phyloP scores from a whole-genome alignment of 768 basidiomycete species.

The Pisolithus tinctorius region DNA sequence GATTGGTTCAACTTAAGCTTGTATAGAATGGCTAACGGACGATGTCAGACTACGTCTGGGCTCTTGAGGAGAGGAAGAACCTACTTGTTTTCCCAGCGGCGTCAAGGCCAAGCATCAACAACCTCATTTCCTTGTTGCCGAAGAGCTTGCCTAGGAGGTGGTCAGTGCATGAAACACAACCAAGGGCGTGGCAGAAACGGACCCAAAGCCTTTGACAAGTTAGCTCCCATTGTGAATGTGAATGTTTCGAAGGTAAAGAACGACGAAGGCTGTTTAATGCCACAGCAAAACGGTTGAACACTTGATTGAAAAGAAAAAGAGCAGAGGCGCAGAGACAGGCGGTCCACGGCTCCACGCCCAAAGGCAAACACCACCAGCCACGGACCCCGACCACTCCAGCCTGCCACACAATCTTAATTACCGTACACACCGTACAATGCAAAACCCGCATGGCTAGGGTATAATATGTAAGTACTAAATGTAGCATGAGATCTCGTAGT shows the following conservation, averaged over 20 bases:
- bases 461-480: no score
- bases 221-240: slow-evolving; percentile 64
- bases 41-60: background rate
- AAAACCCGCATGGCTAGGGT: background rate
- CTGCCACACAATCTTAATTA: no score
- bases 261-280: slow-evolving; percentile 40
- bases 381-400: slow-evolving; percentile 25
- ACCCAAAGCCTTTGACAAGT: slow-evolving; percentile 82
- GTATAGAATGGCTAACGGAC: slow-evolving; percentile 84
- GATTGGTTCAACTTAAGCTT: slow-evolving; percentile 99
- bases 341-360: background rate
- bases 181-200: slow-evolving; percentile 16
- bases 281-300: slow-evolving; percentile 17
- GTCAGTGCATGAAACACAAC: slow-evolving; percentile 1
- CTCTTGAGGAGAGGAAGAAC: slow-evolving; percentile 24
- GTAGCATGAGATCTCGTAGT: no score
- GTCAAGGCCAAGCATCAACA: slow-evolving; percentile 95
- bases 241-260: slow-evolving; percentile 47
- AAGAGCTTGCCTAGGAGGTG: slow-evolving; percentile 71
- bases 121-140: slow-evolving; percentile 98
- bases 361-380: slow-evolving; percentile 8
- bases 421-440: background rate
- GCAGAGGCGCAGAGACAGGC: background rate
- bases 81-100: slow-evolving; percentile 98
- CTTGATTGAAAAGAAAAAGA: slow-evolving; percentile 16